Conservation (phyloP, 2,329 filamentous ascomycete genomes). For the Fusarium sororula region DNA sequence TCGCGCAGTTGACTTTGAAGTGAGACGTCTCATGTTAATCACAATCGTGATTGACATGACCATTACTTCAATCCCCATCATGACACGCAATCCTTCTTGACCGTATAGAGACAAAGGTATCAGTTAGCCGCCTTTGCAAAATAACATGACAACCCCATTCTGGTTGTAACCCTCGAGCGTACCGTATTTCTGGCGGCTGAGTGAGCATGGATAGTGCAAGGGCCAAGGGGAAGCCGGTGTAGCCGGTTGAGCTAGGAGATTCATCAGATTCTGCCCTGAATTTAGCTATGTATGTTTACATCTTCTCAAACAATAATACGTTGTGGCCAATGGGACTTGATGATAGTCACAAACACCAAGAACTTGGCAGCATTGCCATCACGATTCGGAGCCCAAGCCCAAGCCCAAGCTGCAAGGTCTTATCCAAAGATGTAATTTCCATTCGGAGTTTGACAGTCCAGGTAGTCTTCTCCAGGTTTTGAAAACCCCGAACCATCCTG, state of each 20-base stretch:
- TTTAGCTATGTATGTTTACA: background rate
- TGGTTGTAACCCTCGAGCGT: conserved; percentile 19
- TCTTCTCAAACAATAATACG: conserved; percentile 4
- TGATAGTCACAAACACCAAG: conserved; percentile 2
- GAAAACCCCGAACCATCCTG: conserved; percentile 4
- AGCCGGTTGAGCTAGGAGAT: conserved; percentile 14
- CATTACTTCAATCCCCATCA: conserved; percentile 16
- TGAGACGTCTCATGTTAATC: conserved; percentile 13
- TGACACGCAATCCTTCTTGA: conserved; percentile 31
- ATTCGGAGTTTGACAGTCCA: background rate
- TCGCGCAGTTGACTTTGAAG: conserved; percentile 4
- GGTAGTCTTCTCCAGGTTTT: conserved; percentile 24
- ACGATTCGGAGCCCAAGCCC: background rate
- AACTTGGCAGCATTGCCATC: conserved; percentile 19
- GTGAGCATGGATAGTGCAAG: conserved; percentile 30
- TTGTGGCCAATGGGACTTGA: background rate
- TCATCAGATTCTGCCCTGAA: conserved; percentile 18
- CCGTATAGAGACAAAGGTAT: background rate
- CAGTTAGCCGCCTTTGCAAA: conserved; percentile 2
- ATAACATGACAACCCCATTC: background rate
- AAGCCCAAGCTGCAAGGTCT: background rate
- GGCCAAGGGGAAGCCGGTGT: conserved; percentile 25
- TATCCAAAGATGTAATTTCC: background rate
- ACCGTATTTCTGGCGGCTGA: conserved; percentile 21
- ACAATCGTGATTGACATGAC: conserved; percentile 1